These are phyloP conservation scores for Cytospora chrysosperma DNA, from an alignment of 2,329 filamentous ascomycete species.

Conservation along the genomic window DNA sequence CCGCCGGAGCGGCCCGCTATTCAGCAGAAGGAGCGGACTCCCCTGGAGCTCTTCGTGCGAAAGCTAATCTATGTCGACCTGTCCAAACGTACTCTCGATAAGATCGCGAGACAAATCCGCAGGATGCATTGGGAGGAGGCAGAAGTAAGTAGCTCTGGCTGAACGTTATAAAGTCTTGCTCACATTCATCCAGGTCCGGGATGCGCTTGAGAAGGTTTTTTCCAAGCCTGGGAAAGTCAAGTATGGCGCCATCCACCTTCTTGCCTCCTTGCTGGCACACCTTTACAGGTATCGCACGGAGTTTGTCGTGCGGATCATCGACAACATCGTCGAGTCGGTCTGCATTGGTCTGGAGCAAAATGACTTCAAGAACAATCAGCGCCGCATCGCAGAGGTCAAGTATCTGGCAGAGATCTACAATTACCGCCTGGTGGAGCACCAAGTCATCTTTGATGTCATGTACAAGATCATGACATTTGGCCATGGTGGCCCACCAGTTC, in stretches of 20 bases:
- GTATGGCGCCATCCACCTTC: slow-evolving; percentile 91
- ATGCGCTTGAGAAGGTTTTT: slow-evolving; percentile 77
- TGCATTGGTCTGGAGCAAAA: slow-evolving; percentile 88
- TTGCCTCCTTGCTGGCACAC: slow-evolving; percentile 85
- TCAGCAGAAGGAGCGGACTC: slow-evolving; percentile 92
- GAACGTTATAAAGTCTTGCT: neutral
- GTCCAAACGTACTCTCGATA: slow-evolving; percentile 90
- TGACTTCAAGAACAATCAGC: slow-evolving; percentile 96
- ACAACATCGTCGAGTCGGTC: slow-evolving; percentile 86
- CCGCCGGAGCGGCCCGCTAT: slow-evolving; percentile 92
- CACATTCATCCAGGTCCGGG: slow-evolving; percentile 45
- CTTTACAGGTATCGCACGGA: slow-evolving; percentile 89
- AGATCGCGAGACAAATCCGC: slow-evolving; percentile 89
- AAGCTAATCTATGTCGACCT: slow-evolving; percentile 92
- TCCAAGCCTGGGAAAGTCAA: slow-evolving; percentile 96
- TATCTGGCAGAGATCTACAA: slow-evolving; percentile 97
- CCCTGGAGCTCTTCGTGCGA: slow-evolving; percentile 87
- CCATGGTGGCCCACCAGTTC: slow-evolving; percentile 79
- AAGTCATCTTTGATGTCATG: slow-evolving; percentile 90
- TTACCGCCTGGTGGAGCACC: slow-evolving; percentile 94
- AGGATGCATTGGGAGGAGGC: slow-evolving; percentile 96
- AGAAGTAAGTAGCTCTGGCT: slow-evolving; percentile 54
- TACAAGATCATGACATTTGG: slow-evolving; percentile 95
- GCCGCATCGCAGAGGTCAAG: slow-evolving; percentile 91
- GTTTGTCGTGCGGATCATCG: slow-evolving; percentile 88